phyloP scores from a whole-genome alignment of 2,329 filamentous ascomycete genomes.

The Colletotrichum agaves region DNA sequence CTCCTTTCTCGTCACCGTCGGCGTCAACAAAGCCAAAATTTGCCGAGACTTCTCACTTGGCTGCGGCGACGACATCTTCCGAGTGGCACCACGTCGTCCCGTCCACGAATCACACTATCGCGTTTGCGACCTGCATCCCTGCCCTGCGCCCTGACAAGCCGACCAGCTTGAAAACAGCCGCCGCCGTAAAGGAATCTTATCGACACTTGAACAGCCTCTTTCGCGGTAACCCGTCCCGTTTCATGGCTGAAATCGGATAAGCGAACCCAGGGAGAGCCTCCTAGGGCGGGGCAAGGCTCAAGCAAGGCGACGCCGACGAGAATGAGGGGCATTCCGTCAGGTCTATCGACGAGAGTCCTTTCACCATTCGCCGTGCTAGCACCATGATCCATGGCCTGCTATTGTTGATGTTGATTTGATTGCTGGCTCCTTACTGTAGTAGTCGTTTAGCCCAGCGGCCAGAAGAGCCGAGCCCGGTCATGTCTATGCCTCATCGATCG shows the following conservation, averaged over 20 bases:
- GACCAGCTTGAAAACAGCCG: slow-evolving; percentile 27
- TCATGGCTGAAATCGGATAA: slow-evolving; percentile 24
- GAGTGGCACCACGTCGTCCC: slow-evolving; percentile 23
- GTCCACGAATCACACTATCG: slow-evolving; percentile 22
- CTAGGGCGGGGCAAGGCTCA: slow-evolving; percentile 6
- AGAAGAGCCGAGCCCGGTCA: neutral
- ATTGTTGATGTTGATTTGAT: slow-evolving; percentile 22
- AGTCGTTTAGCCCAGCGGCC: neutral
- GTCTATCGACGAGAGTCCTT: slow-evolving; percentile 18
- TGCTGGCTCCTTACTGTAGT: neutral
- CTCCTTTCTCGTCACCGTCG: slow-evolving; percentile 27
- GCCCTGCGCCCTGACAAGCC: neutral
- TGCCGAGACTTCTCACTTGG: slow-evolving; percentile 11
- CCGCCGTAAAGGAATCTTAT: slow-evolving; percentile 24
- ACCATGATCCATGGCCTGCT: slow-evolving; percentile 23
- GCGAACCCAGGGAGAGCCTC: neutral
- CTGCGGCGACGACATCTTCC: slow-evolving; percentile 10
- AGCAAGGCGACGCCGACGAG: slow-evolving; percentile 18
- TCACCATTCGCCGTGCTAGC: neutral
- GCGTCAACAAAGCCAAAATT: slow-evolving; percentile 30
- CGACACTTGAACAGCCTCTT: neutral
- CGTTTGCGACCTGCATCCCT: slow-evolving; percentile 18
- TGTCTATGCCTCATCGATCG: neutral
- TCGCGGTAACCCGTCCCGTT: slow-evolving; percentile 34
- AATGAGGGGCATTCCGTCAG: slow-evolving; percentile 13